Evolutionary conservation across 2,329 filamentous ascomycete genomes (phyloP).

Genomic region (Cordyceps cicadae): DNA sequence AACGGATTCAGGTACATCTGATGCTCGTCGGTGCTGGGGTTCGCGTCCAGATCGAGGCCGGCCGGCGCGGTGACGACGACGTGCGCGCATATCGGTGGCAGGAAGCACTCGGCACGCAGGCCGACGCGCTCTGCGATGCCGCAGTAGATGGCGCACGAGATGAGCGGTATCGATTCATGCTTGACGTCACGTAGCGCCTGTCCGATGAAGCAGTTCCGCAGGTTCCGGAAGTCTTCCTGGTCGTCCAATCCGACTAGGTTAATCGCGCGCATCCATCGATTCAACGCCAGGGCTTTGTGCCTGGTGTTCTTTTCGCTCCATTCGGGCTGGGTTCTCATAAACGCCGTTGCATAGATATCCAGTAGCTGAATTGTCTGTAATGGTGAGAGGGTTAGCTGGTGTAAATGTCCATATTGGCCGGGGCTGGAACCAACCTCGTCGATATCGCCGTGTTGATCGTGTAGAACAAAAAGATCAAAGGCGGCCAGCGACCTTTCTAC

Average conservation of each 20-base stretch:
- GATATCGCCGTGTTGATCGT: conserved; percentile 64
- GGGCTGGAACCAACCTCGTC: conserved; percentile 49
- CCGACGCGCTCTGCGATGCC: conserved; percentile 66
- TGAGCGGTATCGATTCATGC: conserved; percentile 76
- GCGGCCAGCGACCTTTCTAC: conserved; percentile 70
- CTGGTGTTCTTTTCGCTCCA: conserved; percentile 53
- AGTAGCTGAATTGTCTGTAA: conserved; percentile 54
- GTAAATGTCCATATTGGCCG: conserved; percentile 10
- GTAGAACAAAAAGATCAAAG: conserved; percentile 83
- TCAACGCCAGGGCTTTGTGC: conserved; percentile 58
- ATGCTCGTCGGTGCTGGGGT: conserved; percentile 28
- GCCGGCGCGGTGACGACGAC: conserved; percentile 60
- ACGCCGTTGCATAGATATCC: conserved; percentile 50
- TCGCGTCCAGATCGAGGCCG: conserved; percentile 53
- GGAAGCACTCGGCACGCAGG: conserved; percentile 68
- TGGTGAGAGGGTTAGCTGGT: background rate
- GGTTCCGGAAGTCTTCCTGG: conserved; percentile 63
- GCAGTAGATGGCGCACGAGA: conserved; percentile 82
- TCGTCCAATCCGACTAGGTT: conserved; percentile 64
- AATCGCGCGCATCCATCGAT: conserved; percentile 58
- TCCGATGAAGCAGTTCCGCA: conserved; percentile 84
- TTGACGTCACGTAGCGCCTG: conserved; percentile 63
- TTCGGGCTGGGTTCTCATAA: conserved; percentile 44
- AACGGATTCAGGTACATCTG: conserved; percentile 82
- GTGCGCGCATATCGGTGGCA: conserved; percentile 79